Evolutionary conservation across 2,329 filamentous ascomycete species (phyloP).

Genomic region (Hirsutella minnesotensis): DNA sequence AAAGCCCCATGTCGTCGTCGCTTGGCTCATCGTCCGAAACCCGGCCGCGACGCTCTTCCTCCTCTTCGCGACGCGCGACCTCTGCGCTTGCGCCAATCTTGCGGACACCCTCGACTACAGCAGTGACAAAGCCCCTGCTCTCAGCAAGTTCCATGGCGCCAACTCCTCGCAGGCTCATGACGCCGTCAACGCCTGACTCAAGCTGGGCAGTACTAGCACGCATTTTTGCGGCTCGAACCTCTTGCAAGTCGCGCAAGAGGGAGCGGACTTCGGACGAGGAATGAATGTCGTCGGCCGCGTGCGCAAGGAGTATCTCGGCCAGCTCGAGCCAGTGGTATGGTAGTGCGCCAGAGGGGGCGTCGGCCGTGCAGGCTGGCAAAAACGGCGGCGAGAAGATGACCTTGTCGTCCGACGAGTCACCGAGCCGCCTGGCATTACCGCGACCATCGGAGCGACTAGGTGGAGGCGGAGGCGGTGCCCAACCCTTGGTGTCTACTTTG

Average conservation of each 20-base stretch:
- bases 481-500: slow-evolving; percentile 54
- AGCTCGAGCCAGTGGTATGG: slow-evolving; percentile 96
- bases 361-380: slow-evolving; percentile 59
- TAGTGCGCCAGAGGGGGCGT: slow-evolving; percentile 55
- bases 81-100: slow-evolving; percentile 76
- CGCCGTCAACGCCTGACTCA: slow-evolving; percentile 60
- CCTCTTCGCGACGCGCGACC: slow-evolving; percentile 62
- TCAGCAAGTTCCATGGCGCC: slow-evolving; percentile 91
- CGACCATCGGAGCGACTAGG: slow-evolving; percentile 38
- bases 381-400: slow-evolving; percentile 58
- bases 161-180: slow-evolving; percentile 59
- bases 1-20: slow-evolving; percentile 40
- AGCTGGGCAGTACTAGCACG: slow-evolving; percentile 60
- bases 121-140: slow-evolving; percentile 69
- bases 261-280: slow-evolving; percentile 63
- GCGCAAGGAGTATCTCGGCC: slow-evolving; percentile 74
- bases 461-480: slow-evolving; percentile 65
- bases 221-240: slow-evolving; percentile 85
- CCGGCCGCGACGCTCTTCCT: slow-evolving; percentile 52
- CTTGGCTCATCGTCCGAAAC: slow-evolving; percentile 52
- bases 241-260: slow-evolving; percentile 68
- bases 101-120: slow-evolving; percentile 78
- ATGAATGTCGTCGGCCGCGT: slow-evolving; percentile 70
- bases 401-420: slow-evolving; percentile 15
- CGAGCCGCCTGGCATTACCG: slow-evolving; percentile 26